Base-by-base conservation (phyloP, 2,329 filamentous ascomycete genomes). In the Talaromyces verruculosus region DNA sequence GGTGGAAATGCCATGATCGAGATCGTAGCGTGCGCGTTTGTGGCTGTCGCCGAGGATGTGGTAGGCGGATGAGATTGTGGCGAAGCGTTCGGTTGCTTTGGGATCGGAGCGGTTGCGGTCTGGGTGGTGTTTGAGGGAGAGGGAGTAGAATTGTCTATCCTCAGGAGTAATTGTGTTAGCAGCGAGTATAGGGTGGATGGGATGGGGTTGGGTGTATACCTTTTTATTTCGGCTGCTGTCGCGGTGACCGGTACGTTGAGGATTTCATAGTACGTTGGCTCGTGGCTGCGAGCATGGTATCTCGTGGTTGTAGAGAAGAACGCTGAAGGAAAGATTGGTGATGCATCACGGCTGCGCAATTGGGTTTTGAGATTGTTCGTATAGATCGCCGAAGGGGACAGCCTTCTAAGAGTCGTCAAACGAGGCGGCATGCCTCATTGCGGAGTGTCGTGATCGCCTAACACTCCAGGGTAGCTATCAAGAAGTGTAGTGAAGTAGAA, bases 81-180 rank as follows among this genome's bases (percentile, higher is more conserved):
- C 88, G 84, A 97, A 99, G 75, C 89, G 91, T 66, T 86, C 81
- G 3, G 88, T 84, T 68, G 93, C 91, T 66, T 81, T 76, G 4
- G 91, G 90, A 78, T 97, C 90, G 71, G 85, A 75, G 67, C 85
- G 91, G 83, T 98, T 96, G 76, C 89, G 88, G 84, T 99, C 95
- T 0, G 95, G 95, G 79, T 99, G 95, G 84, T 97, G 90, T 63
- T 85, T 82, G 80, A 97, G 96, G 74, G 93, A 97, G 76, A 98
- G 91, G 68, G 85, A 80, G 84, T 97, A 98, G 86, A 97, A 99
- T 76, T 87, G 80, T 71, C 81, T 25, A 25, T 25, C 25, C 25
- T 25, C 25, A 25, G 25, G 25, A 25, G 25, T 25, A 25, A 25
- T 25, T 25, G 25, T 25, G 25, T 25, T 25, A 25, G 25, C 25